These are phyloP conservation scores for Anethum foeniculum DNA, from an alignment of 140 eudicot species.

Conservation along the genomic window DNA sequence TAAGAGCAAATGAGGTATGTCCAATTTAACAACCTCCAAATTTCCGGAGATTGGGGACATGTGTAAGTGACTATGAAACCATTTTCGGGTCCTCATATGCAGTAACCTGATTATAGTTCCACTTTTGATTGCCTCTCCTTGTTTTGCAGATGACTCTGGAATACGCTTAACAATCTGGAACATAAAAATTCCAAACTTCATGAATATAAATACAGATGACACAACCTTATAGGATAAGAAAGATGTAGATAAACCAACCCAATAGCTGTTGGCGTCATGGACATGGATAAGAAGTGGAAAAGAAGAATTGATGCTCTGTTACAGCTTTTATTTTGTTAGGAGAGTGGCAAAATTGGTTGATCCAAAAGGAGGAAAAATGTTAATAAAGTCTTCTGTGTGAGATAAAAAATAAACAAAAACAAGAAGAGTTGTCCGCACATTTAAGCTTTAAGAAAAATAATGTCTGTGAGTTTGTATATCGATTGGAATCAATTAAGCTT, in stretches of 20 bases:
- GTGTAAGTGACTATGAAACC: slow-evolving; percentile 66
- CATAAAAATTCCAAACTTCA: not conserved
- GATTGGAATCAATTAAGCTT: too few species aligned
- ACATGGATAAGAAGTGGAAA: slow-evolving; percentile 74
- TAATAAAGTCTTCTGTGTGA: too few species aligned
- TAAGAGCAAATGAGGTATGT: not conserved
- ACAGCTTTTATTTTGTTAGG: too few species aligned
- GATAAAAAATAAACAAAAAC: too few species aligned
- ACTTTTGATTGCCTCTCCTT: slow-evolving; percentile 46
- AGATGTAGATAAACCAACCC: slow-evolving; percentile 42
- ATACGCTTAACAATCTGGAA: slow-evolving; percentile 42
- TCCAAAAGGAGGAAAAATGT: too few species aligned
- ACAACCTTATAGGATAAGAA: not conserved
- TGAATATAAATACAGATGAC: not conserved
- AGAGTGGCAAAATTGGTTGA: too few species aligned
- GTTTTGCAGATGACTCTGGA: slow-evolving; percentile 39
- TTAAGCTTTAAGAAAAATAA: too few species aligned
- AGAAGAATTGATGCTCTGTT: too few species aligned
- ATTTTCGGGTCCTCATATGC: slow-evolving; percentile 57
- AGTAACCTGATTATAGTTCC: slow-evolving; percentile 46
- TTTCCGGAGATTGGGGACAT: slow-evolving; percentile 64
- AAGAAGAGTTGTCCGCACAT: too few species aligned
- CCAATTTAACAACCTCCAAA: slow-evolving; percentile 35
- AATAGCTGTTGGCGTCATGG: slow-evolving; percentile 92
- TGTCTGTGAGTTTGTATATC: too few species aligned